Conservation (phyloP, 208 protist species). For the Crithidia fasciculata region DNA sequence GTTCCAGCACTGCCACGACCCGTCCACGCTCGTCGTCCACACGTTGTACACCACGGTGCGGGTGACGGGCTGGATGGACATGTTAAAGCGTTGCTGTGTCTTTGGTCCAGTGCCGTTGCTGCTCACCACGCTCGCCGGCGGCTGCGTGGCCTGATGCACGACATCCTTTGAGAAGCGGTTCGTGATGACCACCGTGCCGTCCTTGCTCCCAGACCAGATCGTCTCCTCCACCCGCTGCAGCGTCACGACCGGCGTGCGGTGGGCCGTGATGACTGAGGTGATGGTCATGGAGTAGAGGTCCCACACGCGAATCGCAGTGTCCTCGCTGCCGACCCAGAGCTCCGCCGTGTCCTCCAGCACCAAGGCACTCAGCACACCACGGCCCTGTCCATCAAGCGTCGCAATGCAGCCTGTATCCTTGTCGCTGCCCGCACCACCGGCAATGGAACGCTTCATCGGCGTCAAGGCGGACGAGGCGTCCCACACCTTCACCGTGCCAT, state of each 20-base stretch:
- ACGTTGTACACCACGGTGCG: conserved; percentile 49
- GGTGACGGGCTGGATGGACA: conserved; percentile 47
- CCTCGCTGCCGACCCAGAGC: conserved; percentile 71
- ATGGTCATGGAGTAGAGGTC: conserved; percentile 43
- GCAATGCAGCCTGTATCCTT: conserved; percentile 53
- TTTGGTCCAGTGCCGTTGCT: conserved; percentile 3
- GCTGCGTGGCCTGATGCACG: conserved; percentile 42
- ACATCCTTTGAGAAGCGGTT: conserved; percentile 52
- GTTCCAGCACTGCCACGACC: conserved; percentile 58
- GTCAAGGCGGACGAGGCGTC: conserved; percentile 24
- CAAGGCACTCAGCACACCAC: conserved; percentile 42
- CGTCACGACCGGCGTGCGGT: conserved; percentile 55
- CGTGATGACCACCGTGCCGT: conserved; percentile 61
- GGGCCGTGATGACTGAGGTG: conserved; percentile 45
- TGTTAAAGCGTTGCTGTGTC: conserved; percentile 19
- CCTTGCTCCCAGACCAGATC: conserved; percentile 79
- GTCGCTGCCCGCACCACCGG: conserved; percentile 23
- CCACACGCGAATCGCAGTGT: conserved; percentile 68
- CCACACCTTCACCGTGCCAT: conserved; percentile 70
- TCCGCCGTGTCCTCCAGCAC: conserved; percentile 48
- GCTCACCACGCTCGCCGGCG: conserved; percentile 14
- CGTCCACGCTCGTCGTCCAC: conserved; percentile 47
- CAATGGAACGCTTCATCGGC: conserved; percentile 9
- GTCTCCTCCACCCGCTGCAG: conserved; percentile 55
- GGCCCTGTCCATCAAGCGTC: conserved; percentile 46